Evolutionary conservation across 257 asterid species (phyloP), one percentile per base, ranked within the genome.

Genomic region (Scutellaria galericulata): DNA sequence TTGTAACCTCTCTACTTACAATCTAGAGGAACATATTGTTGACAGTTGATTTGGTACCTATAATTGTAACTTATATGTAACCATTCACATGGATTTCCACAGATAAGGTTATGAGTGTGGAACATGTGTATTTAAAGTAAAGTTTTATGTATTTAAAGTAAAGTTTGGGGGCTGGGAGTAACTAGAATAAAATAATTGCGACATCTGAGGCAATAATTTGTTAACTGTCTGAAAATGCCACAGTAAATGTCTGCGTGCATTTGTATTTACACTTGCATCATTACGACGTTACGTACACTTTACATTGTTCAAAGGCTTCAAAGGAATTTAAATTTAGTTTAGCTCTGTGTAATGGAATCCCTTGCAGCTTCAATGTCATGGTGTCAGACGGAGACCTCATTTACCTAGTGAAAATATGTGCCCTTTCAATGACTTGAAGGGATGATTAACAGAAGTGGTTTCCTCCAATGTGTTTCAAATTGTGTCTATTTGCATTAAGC

Each of bases 281-380:
- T 14, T 61, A 18, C 0, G 18, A 18, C 18, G 18, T n/a, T 7
- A 14, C 5, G 4, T 5, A 60, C 66, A 40, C 6, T 60, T 60
- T 27, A 60, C 27, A 39, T 37, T 60, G 45, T 60, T 60, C 50
- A 60, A 27, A 59, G 47, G 66, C 66, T n/a, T 57, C 64, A 39
- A n/a, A 37, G 24, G 48, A 35, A 59, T 13, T 22, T 14, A 61
- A 7, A 4, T 60, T 41, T 35, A 62, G 52, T 62, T 9, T 41
- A 15, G 59, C 48, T n/a, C 11, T 10, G n/a, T 47, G 7, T 65
- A 46, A 12, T 64, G 12, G 70, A 64, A 47, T 27, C 45, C 58
- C 57, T 0, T 47, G 55, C 58, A 12, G 24, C 41, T 27, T 7
- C 48, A 48, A 24, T 66, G 13, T 31, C 47, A 11, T 20, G 52